Percentiles rank a stretch among this genome's conserved stretches.
Conservation (phyloP, 176 grass and related monocot genomes). For the Sorghum bicolor region Sorghum_bicolor_NCBIv3 NC_012873.2:6810501-6811000, state of each 20-base stretch:
- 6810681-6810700: slow-evolving; percentile 87
- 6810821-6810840: background rate
- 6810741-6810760: background rate
- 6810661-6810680: slow-evolving; percentile 79
- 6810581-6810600: slow-evolving; percentile 92
- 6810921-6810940: no score
- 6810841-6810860: background rate
- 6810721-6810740: slow-evolving; percentile 4
- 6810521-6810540: background rate
- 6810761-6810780: background rate
- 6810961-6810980: background rate
- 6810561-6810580: slow-evolving; percentile 58
- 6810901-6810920: no score
- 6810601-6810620: slow-evolving; percentile 99
- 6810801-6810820: background rate
- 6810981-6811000: background rate
- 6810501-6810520: background rate
- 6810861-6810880: background rate
- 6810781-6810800: background rate
- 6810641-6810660: slow-evolving; percentile 97
- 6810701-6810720: slow-evolving; percentile 34
- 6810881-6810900: background rate
- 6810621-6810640: slow-evolving; percentile 96
- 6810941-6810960: background rate
- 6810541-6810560: background rate